These are phyloP conservation scores for Ceratocystis variospora DNA, from an alignment of 2,329 filamentous ascomycete genomes.

Conservation along the genomic window DNA sequence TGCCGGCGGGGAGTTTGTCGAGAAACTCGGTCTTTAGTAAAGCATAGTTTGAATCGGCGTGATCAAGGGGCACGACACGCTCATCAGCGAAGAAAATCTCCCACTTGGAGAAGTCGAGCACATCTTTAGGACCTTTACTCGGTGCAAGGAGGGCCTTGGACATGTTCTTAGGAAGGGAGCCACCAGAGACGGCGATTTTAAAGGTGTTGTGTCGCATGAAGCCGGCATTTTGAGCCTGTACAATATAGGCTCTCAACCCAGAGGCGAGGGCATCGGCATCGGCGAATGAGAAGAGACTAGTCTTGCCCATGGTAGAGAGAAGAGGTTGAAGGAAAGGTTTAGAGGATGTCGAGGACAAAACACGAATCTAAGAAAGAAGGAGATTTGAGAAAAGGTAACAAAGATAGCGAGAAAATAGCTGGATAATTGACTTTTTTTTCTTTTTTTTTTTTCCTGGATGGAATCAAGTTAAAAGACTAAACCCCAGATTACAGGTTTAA, in stretches of 20 bases:
- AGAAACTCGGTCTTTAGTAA: conserved; percentile 78
- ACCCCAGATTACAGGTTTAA: background rate
- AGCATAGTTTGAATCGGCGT: conserved; percentile 87
- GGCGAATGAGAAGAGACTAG: conserved; percentile 70
- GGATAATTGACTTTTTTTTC: conserved; percentile 4
- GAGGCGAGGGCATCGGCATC: conserved; percentile 55
- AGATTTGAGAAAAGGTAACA: background rate
- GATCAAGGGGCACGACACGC: conserved; percentile 80
- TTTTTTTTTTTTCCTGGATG: background rate
- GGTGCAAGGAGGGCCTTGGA: conserved; percentile 64
- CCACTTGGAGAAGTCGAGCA: conserved; percentile 71
- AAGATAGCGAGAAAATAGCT: background rate
- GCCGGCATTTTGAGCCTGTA: conserved; percentile 67
- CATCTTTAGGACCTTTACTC: conserved; percentile 41
- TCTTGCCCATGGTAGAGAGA: conserved; percentile 37
- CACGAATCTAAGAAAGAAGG: conserved; percentile 6
- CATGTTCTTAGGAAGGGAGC: conserved; percentile 78
- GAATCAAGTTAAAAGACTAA: background rate
- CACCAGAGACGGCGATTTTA: conserved; percentile 85
- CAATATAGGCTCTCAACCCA: conserved; percentile 67
- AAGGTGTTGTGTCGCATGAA: conserved; percentile 70
- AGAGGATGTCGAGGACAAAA: background rate
- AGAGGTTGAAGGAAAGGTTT: background rate
- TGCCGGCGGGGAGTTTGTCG: conserved; percentile 63
- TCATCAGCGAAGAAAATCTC: conserved; percentile 98